Base-by-base conservation (phyloP, 2,329 filamentous ascomycete genomes). In the Botrytis hyacinthi region DNA sequence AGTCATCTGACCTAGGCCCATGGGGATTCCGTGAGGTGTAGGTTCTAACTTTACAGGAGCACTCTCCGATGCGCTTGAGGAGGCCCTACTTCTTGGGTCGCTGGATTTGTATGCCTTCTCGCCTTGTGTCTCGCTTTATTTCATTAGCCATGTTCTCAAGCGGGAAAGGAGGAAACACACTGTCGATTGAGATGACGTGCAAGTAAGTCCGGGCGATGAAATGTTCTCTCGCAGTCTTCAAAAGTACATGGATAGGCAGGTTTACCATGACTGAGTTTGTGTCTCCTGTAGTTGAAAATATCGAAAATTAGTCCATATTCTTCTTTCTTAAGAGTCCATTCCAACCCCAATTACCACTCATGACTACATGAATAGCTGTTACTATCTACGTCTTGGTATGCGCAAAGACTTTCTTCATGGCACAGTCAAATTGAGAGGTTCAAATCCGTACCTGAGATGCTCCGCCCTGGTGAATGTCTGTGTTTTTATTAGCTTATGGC, bases 401-500 rank as follows among this genome's bases (percentile, higher is more conserved):
- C 48, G 5, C 35, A 18, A 6, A 18, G 37, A 44, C 18, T 32
- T 69, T 57, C 44, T 66, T 48, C 22, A 44, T 57, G 9, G 1
- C 7, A 54, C 10, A 14, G 10, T 26, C 37, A 57, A 35, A 14
- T 40, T 46, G 22, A 20, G 26, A 32, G 42, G 29, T 32, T 29
- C 35, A 9, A 18, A 37, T 59, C 62, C 76, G 80, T 76, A 90
- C 88, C 87, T 87, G 60, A 90, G 81, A 81, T 90, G 89, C 78
- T 90, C 88, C 44, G 88, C 89, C 78, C 89, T 84, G 20, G 88
- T 90, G 75, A 90, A 90, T 2, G 87, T 90, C 88, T 90, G 72
- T 26, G 60, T 61, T 46, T 37, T 61, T 32, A 72, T 78, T 57
- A 80, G 75, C 68, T 75, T 42, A 59, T 44, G 48, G 22, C 10